These are phyloP conservation scores for Euphorbia pulcherrima DNA, from an alignment of 345 rosid species.

Conservation along the genomic window DNA sequence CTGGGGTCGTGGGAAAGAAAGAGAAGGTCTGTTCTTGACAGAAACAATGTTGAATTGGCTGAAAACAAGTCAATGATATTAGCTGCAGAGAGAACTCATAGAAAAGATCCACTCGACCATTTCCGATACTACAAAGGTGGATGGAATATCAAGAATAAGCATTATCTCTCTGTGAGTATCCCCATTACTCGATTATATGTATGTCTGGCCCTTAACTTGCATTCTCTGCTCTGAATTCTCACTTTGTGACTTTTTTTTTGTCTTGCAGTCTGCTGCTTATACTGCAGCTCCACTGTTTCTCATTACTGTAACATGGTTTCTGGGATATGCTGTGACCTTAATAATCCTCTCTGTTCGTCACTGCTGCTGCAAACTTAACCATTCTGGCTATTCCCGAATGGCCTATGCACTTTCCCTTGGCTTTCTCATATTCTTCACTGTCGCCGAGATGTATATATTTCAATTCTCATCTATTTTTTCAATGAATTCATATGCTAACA, in stretches of 20 bases:
- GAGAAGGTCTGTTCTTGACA: conserved; percentile 15
- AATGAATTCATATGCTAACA: background rate
- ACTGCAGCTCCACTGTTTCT: conserved; percentile 18
- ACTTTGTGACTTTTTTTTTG: background rate
- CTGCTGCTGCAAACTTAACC: conserved; percentile 18
- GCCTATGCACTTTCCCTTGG: conserved; percentile 15
- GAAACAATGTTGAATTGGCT: background rate
- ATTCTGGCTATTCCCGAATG: conserved; percentile 18
- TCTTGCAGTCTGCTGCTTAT: conserved; percentile 26
- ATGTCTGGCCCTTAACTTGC: too few relatives aligned
- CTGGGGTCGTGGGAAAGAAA: conserved; percentile 3
- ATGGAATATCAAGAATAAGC: conserved; percentile 22
- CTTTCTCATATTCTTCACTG: conserved; percentile 20
- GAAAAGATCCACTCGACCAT: conserved; percentile 21
- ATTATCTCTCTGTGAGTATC: conserved; percentile 23
- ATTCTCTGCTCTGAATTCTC: too few relatives aligned
- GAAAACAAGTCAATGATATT: conserved; percentile 20
- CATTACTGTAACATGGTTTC: conserved; percentile 20
- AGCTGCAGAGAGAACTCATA: conserved; percentile 26
- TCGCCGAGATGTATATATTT: conserved; percentile 11
- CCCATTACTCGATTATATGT: too few relatives aligned
- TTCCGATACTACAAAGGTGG: conserved; percentile 28
- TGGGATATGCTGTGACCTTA: conserved; percentile 11
- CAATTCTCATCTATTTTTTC: background rate
- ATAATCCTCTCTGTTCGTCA: conserved; percentile 13